These are phyloP conservation scores for Leccinum fibrillosum DNA, from an alignment of 768 basidiomycete species.

Conservation along the genomic window DNA sequence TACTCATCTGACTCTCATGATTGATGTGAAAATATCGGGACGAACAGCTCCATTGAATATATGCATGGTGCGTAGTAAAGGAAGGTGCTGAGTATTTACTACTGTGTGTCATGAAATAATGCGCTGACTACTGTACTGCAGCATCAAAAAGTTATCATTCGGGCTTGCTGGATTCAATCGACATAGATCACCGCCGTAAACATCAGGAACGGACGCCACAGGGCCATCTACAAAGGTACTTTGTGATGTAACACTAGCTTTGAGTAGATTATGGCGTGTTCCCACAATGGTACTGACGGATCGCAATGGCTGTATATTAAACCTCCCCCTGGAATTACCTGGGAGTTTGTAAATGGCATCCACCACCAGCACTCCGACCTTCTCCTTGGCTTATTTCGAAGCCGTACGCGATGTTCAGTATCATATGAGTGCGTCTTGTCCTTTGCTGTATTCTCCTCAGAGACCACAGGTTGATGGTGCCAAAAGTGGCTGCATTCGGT, in stretches of 20 bases:
- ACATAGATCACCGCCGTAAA: not conserved
- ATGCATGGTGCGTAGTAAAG: not conserved
- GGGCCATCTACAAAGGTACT: not conserved
- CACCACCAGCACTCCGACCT: not conserved
- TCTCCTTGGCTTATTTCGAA: constrained; percentile 5
- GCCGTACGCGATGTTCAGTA: constrained; percentile 8
- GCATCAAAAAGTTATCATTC: not conserved
- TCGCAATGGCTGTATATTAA: not conserved
- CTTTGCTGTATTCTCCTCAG: not conserved
- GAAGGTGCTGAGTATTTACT: not conserved
- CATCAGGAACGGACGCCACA: not conserved
- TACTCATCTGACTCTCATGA: not conserved
- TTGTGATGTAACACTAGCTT: not conserved
- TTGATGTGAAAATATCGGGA: not conserved
- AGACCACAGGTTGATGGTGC: not conserved
- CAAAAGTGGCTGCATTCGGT: constrained; percentile 24
- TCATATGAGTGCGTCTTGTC: constrained; percentile 6
- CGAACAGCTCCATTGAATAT: not conserved
- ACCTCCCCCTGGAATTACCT: constrained; percentile 58
- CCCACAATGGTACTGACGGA: not conserved
- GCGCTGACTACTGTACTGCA: not conserved
- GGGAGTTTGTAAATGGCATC: not conserved
- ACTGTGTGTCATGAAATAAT: not conserved
- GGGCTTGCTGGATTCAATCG: not conserved
- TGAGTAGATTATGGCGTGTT: not conserved